These are phyloP conservation scores for Zymoseptoria crescenta DNA, from an alignment of 2,329 filamentous ascomycete species.

Conservation along the genomic window DNA sequence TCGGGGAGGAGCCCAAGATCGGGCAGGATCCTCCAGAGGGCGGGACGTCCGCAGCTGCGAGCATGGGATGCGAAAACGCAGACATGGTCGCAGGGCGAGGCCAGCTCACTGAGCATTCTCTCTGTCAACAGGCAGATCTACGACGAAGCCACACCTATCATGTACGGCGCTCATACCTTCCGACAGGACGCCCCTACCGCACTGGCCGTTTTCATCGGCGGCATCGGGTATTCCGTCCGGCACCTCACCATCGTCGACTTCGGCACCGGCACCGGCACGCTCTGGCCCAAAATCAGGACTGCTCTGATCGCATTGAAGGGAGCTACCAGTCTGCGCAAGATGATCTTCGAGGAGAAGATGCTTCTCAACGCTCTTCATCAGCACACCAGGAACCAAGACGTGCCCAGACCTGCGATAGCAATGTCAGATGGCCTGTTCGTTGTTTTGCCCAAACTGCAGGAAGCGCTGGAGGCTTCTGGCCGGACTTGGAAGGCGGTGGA, in stretches of 20 bases:
- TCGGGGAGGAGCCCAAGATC: not conserved
- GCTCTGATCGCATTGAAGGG: not conserved
- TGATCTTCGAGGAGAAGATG: not conserved
- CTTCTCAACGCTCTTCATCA: not conserved
- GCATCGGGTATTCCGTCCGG: not conserved
- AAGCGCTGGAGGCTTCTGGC: not conserved
- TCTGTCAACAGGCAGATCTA: constrained; percentile 33
- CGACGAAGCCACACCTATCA: constrained; percentile 35
- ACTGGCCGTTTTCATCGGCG: not conserved
- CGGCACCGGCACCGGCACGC: not conserved
- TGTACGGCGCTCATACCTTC: constrained; percentile 44
- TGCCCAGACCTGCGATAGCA: not conserved
- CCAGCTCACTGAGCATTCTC: constrained; percentile 24
- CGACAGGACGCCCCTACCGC: not conserved
- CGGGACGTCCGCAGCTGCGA: too few species aligned
- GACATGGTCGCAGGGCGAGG: too few species aligned
- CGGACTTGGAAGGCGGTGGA: constrained; percentile 3
- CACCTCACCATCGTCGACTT: not conserved
- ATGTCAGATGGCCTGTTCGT: not conserved
- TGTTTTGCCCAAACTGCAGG: constrained; percentile 1
- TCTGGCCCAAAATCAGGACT: not conserved
- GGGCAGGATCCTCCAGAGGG: too few species aligned
- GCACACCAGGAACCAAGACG: not conserved
- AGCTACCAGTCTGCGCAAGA: not conserved
- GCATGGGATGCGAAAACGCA: too few species aligned